Conservation (phyloP, 2,329 filamentous ascomycete genomes). For the Phaeosphaeria sp. region DNA sequence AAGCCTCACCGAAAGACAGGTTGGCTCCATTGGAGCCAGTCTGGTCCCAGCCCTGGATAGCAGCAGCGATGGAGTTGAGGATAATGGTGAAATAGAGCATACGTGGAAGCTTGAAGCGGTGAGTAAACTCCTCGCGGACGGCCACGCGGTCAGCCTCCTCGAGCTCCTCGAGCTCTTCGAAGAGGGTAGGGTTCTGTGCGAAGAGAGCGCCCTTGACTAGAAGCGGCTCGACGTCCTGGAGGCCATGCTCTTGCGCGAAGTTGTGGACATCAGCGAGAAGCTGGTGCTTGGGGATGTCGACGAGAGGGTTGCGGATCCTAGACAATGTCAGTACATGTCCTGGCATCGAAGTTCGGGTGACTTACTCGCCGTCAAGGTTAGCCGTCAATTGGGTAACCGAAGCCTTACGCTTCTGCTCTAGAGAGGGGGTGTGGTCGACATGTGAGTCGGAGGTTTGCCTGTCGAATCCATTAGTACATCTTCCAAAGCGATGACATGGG, state of each 20-base stretch:
- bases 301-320: slow-evolving; percentile 64
- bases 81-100: slow-evolving; percentile 71
- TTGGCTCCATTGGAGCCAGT: slow-evolving; percentile 61
- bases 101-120: slow-evolving; percentile 66
- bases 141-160: slow-evolving; percentile 65
- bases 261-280: slow-evolving; percentile 65
- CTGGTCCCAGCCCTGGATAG: slow-evolving; percentile 72
- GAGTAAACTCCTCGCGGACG: slow-evolving; percentile 66
- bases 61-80: slow-evolving; percentile 72
- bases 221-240: slow-evolving; percentile 64
- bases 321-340: slow-evolving; percentile 6
- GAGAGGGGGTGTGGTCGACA: slow-evolving; percentile 29
- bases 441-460: slow-evolving; percentile 23
- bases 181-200: slow-evolving; percentile 71
- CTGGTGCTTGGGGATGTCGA: slow-evolving; percentile 59
- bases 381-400: slow-evolving; percentile 33
- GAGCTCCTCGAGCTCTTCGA: slow-evolving; percentile 68
- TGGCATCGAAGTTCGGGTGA: neutral
- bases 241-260: slow-evolving; percentile 66
- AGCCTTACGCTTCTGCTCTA: slow-evolving; percentile 31
- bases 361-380: slow-evolving; percentile 43
- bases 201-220: slow-evolving; percentile 68
- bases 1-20: slow-evolving; percentile 61
- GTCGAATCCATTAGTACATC: slow-evolving; percentile 5
- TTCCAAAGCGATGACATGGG: neutral